Evolutionary conservation across 1,284 basidiomycete species (phyloP).

Genomic region (Peniophora sp.): DNA sequence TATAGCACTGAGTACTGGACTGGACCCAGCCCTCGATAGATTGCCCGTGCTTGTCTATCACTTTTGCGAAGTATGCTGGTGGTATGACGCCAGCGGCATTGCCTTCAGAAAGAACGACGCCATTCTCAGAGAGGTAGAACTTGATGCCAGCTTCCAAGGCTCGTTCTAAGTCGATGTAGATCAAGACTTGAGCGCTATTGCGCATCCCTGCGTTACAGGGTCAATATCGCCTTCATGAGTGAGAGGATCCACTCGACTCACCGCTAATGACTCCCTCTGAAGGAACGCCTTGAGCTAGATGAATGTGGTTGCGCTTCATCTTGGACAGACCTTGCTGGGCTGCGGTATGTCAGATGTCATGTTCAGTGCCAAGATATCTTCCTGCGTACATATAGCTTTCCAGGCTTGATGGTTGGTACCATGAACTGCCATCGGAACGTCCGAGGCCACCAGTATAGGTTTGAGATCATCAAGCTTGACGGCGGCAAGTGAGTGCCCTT

Average conservation of each 20-base stretch:
- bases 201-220: conserved; percentile 59
- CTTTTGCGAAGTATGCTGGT: conserved; percentile 55
- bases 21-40: conserved; percentile 25
- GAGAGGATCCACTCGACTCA: conserved; percentile 27
- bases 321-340: conserved; percentile 68
- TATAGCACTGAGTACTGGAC: too few relatives aligned
- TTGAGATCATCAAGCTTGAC: conserved; percentile 57
- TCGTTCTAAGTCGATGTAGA: conserved; percentile 67
- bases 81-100: conserved; percentile 47
- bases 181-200: conserved; percentile 58
- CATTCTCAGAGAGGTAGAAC: conserved; percentile 75
- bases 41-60: conserved; percentile 33
- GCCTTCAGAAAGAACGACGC: conserved; percentile 78
- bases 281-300: conserved; percentile 70
- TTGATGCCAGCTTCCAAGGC: conserved; percentile 66
- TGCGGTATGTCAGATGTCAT: conserved; percentile 17
- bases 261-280: conserved; percentile 67
- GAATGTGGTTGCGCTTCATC: conserved; percentile 85
- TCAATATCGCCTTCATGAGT: not conserved
- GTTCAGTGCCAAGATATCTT: not conserved
- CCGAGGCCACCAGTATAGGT: conserved; percentile 48
- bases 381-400: conserved; percentile 61
- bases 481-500: conserved; percentile 82
- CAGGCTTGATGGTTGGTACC: conserved; percentile 67
- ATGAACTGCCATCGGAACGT: conserved; percentile 75